Conservation (phyloP, 139 green algal species). For the Zygnema cylindricum region DNA sequence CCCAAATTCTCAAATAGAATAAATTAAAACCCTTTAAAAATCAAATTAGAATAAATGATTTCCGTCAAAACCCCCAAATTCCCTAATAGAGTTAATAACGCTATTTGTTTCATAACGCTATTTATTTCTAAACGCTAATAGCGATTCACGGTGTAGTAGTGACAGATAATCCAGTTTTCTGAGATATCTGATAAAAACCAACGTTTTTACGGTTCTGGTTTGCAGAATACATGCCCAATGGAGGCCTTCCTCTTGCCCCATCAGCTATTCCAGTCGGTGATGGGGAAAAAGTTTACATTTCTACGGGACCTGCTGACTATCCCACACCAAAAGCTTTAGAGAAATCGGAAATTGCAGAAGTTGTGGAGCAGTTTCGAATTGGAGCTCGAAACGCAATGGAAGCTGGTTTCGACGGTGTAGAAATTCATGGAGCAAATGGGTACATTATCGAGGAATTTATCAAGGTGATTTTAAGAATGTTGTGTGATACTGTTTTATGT, state of each 20-base stretch:
- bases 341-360: not conserved
- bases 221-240: slow-evolving; percentile 69
- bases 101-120: no score
- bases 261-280: slow-evolving; percentile 61
- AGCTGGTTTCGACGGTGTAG: slow-evolving; percentile 68
- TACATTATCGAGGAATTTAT: slow-evolving; percentile 68
- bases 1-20: no score
- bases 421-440: slow-evolving; percentile 69
- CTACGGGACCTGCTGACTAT: not conserved
- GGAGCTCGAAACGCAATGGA: slow-evolving; percentile 39
- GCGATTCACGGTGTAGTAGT: no score
- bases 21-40: not conserved
- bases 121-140: no score
- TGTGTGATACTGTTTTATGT: not conserved
- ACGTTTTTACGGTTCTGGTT: not conserved
- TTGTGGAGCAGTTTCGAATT: slow-evolving; percentile 48
- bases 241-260: slow-evolving; percentile 67
- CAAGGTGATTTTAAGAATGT: slow-evolving; percentile 28
- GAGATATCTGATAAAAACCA: not conserved
- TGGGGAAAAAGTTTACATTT: slow-evolving; percentile 54
- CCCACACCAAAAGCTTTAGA: slow-evolving; percentile 11
- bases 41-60: not conserved
- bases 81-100: not conserved
- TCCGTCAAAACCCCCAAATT: not conserved
- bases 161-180: not conserved